Evolutionary conservation across 148 eudicot species (phyloP).

Genomic region (Drosera capensis): DNA sequence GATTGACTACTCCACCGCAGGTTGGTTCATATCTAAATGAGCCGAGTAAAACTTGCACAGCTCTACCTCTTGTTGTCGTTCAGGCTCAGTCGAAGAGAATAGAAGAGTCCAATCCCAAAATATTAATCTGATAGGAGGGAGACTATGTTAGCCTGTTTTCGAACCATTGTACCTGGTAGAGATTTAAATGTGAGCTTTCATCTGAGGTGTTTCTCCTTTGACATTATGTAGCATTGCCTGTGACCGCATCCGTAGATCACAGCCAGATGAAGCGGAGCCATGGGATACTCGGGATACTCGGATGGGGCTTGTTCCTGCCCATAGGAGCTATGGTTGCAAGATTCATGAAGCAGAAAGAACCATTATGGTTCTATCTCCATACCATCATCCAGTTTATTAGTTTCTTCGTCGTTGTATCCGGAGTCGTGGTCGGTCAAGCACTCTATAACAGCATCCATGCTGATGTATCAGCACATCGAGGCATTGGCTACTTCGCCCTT

Average conservation of each 20-base stretch:
- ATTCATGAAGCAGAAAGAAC: constrained; percentile 58
- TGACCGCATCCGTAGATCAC: constrained; percentile 14
- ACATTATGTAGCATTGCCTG: background rate
- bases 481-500: constrained; percentile 71
- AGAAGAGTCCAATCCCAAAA: no score
- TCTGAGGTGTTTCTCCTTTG: background rate
- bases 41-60: background rate
- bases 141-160: no score
- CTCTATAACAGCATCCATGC: constrained; percentile 39
- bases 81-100: constrained; percentile 9
- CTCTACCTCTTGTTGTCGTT: background rate
- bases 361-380: constrained; percentile 83
- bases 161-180: no score
- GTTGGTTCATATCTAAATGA: constrained; percentile 12
- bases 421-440: constrained; percentile 56
- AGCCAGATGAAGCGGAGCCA: constrained; percentile 49
- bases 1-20: constrained; percentile 50
- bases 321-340: constrained; percentile 71
- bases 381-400: constrained; percentile 56
- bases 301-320: constrained; percentile 88
- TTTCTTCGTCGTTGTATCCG: constrained; percentile 55
- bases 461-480: constrained; percentile 56
- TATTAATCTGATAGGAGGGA: no score
- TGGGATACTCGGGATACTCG: constrained; percentile 55
- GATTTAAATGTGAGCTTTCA: background rate